phyloP scores from a whole-genome alignment of 2,329 filamentous ascomycete genomes.

The Colletotrichum sojae region DNA sequence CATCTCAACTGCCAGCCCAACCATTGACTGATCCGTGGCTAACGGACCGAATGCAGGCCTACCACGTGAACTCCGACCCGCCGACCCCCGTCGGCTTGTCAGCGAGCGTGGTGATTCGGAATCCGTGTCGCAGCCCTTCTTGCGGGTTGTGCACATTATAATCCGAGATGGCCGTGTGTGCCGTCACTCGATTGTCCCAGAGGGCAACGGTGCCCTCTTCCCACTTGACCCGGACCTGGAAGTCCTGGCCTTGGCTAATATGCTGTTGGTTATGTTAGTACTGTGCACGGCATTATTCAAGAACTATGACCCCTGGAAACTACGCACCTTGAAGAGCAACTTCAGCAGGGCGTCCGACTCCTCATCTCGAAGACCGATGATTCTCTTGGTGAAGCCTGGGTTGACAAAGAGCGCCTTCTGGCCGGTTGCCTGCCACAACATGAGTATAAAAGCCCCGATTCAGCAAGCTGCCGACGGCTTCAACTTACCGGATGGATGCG shows the following conservation, averaged over 20 bases:
- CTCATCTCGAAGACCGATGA: slow-evolving; percentile 88
- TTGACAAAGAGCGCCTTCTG: slow-evolving; percentile 50
- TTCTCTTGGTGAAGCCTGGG: slow-evolving; percentile 75
- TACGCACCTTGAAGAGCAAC: slow-evolving; percentile 70
- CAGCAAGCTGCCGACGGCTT: slow-evolving; percentile 2
- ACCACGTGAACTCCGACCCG: slow-evolving; percentile 55
- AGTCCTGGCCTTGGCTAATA: slow-evolving; percentile 70
- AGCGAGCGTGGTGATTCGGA: slow-evolving; percentile 57
- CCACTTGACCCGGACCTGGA: slow-evolving; percentile 78
- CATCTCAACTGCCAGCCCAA: slow-evolving; percentile 13
- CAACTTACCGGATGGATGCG: slow-evolving; percentile 75
- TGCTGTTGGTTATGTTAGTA: slow-evolving; percentile 50
- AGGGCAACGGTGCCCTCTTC: slow-evolving; percentile 75
- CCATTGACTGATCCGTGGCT: not conserved
- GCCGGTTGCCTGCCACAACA: slow-evolving; percentile 40
- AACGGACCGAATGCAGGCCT: slow-evolving; percentile 17
- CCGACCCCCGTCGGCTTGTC: slow-evolving; percentile 55
- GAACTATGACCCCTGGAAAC: not conserved
- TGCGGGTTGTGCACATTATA: slow-evolving; percentile 57
- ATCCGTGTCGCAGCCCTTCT: slow-evolving; percentile 57
- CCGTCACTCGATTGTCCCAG: slow-evolving; percentile 75
- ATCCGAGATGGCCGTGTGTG: slow-evolving; percentile 60
- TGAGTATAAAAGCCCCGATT: too few relatives aligned
- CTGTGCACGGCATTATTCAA: too few relatives aligned
- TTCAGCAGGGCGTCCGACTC: slow-evolving; percentile 83